Evolutionary conservation across 1,284 basidiomycete genomes (phyloP), one percentile per base, ranked within the genome.

Genomic region (Erythrobasidium hasegawianum): DNA sequence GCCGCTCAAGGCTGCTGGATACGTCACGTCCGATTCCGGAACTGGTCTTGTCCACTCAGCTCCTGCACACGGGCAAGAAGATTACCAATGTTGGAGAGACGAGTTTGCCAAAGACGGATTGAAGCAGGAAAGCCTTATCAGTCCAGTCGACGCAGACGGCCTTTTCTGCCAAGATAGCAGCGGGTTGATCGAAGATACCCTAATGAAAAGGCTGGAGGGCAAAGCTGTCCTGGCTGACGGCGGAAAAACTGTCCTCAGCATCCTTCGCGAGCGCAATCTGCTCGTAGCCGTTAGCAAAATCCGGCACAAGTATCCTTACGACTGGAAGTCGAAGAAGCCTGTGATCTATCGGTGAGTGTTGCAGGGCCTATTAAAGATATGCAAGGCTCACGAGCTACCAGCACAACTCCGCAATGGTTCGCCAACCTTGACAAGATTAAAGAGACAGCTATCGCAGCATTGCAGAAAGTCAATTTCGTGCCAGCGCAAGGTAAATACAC

Each of bases 381-480:
- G n/a, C n/a, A n/a, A n/a, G n/a, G n/a, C n/a, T n/a, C n/a, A n/a
- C n/a, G n/a, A n/a, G n/a, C n/a, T n/a, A n/a, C 16, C 70, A 91
- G 92, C n/a, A 90, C 94, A 0, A 97, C 95, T 1, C 91, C 90
- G 0, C 95, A 98, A 73, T 99, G 95, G 95, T 99, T 99, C 74
- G 90, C 93, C 0, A 90, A 96, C 75, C 79, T 98, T 22, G 87
- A 89, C 56, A 79, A 81, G 38, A 88, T 97, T 77, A 97, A 96
- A 75, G 81, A 83, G 0, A 78, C 83, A 41, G 92, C 95, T 0
- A 74, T 93, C 26, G 73, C 80, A 16, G 87, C 91, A 0, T 81
- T 98, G 1, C 77, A 86, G 55, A 77, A 82, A 2, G 90, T 97
- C 24, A 74, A 81, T 0, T 97, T 97, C 77, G 84, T 86, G 64